phyloP scores from a whole-genome alignment of 2,329 filamentous ascomycete genomes.

The Trichophyton rubrum region DNA sequence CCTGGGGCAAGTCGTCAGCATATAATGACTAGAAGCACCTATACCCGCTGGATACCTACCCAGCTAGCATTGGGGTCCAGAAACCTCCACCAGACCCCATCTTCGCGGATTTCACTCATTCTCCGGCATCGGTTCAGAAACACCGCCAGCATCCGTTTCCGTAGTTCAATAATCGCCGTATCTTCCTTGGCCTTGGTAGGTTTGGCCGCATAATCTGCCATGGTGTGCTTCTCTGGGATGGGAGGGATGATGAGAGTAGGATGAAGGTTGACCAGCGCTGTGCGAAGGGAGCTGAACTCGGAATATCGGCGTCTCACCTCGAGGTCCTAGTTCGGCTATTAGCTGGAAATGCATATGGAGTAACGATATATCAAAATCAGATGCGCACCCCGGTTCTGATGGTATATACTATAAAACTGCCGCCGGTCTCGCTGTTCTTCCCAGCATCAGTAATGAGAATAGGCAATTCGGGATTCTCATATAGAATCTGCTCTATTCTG shows the following conservation, averaged over 20 bases:
- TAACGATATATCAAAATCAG: slow-evolving; percentile 7
- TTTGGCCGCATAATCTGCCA: slow-evolving; percentile 96
- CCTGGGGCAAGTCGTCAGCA: slow-evolving; percentile 41
- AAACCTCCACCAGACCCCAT: slow-evolving; percentile 96
- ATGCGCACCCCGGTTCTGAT: slow-evolving; percentile 78
- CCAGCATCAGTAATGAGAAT: slow-evolving; percentile 91
- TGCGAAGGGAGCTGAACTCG: slow-evolving; percentile 82
- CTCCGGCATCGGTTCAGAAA: slow-evolving; percentile 86
- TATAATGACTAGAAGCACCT: background rate
- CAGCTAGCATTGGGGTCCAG: slow-evolving; percentile 97
- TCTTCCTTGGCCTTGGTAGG: slow-evolving; percentile 98
- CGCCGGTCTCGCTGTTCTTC: slow-evolving; percentile 84
- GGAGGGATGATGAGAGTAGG: slow-evolving; percentile 92
- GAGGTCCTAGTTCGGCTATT: slow-evolving; percentile 53
- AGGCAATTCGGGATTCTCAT: slow-evolving; percentile 80
- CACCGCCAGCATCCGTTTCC: slow-evolving; percentile 92
- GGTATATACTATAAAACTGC: slow-evolving; percentile 92
- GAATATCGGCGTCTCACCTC: slow-evolving; percentile 93
- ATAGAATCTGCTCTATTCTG: slow-evolving; percentile 91
- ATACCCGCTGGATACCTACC: slow-evolving; percentile 45
- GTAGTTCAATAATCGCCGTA: slow-evolving; percentile 85
- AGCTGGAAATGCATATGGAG: background rate
- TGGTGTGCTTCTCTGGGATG: slow-evolving; percentile 96
- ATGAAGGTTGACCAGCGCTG: slow-evolving; percentile 80
- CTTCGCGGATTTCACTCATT: slow-evolving; percentile 83